These are phyloP conservation scores for Rhodotorula sp. DNA, from an alignment of 1,284 basidiomycete genomes.

Conservation along the genomic window DNA sequence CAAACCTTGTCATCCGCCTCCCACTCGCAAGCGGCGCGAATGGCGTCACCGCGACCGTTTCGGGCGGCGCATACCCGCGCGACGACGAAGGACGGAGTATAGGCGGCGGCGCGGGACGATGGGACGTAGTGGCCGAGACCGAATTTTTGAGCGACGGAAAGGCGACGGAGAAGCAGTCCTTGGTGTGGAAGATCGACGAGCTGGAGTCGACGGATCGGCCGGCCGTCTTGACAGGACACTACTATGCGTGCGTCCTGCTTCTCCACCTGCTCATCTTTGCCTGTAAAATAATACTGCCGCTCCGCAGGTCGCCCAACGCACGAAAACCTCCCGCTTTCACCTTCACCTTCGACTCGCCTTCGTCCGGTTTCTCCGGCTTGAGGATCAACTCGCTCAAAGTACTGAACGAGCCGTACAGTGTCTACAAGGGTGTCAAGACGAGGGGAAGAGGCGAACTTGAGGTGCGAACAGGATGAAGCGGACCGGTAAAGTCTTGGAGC, in stretches of 20 bases:
- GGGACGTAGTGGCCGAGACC: slow-evolving; percentile 16
- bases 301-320: not conserved
- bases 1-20: slow-evolving; percentile 22
- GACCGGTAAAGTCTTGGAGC: no score
- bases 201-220: slow-evolving; percentile 25
- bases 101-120: slow-evolving; percentile 32
- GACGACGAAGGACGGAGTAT: slow-evolving; percentile 19
- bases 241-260: slow-evolving; percentile 11
- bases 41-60: slow-evolving; percentile 4
- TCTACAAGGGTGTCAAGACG: slow-evolving; percentile 37
- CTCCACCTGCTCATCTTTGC: no score
- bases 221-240: slow-evolving; percentile 24
- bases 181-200: slow-evolving; percentile 28
- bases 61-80: slow-evolving; percentile 14
- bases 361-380: slow-evolving; percentile 29
- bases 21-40: slow-evolving; percentile 26
- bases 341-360: slow-evolving; percentile 24
- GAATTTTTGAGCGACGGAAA: not conserved
- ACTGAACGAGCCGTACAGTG: slow-evolving; percentile 18
- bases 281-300: not conserved
- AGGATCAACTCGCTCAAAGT: slow-evolving; percentile 18
- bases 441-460: slow-evolving; percentile 22
- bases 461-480: slow-evolving; percentile 19
- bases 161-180: not conserved
- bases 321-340: slow-evolving; percentile 27